phyloP scores from a whole-genome alignment of 1,284 basidiomycete genomes.

The Ganoderma lucidum region DNA sequence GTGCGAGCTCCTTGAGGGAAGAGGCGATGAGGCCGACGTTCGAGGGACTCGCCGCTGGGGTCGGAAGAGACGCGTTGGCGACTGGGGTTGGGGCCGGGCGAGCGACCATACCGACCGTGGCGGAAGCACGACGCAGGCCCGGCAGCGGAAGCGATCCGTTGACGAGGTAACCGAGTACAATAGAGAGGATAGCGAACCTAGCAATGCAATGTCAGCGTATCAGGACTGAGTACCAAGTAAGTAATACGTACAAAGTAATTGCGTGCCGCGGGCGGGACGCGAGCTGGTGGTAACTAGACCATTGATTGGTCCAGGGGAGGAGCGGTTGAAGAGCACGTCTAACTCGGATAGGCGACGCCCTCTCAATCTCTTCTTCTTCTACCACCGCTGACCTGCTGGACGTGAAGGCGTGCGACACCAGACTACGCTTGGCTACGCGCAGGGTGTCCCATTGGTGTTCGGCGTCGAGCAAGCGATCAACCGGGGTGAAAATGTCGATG shows the following conservation, averaged over 20 bases:
- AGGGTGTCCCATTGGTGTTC: slow-evolving; percentile 59
- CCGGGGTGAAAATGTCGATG: slow-evolving; percentile 35
- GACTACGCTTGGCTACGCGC: slow-evolving; percentile 50
- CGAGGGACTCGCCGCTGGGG: slow-evolving; percentile 46
- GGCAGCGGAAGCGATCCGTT: slow-evolving; percentile 46
- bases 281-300: slow-evolving; percentile 29
- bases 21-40: slow-evolving; percentile 49
- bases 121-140: slow-evolving; percentile 15
- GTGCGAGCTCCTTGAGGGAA: slow-evolving; percentile 60
- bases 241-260: slow-evolving; percentile 62
- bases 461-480: slow-evolving; percentile 44
- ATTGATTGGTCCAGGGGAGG: slow-evolving; percentile 39
- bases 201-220: slow-evolving; percentile 13
- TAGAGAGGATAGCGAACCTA: slow-evolving; percentile 71
- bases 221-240: background rate
- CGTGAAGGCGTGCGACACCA: slow-evolving; percentile 47
- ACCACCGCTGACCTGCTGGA: slow-evolving; percentile 49
- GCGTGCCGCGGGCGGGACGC: slow-evolving; percentile 60
- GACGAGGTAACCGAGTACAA: slow-evolving; percentile 71
- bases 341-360: slow-evolving; percentile 51
- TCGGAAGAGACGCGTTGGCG: slow-evolving; percentile 40
- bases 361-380: slow-evolving; percentile 52
- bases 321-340: slow-evolving; percentile 56
- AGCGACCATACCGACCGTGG: slow-evolving; percentile 24
- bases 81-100: slow-evolving; percentile 26